A percentile compares a stretch with the other conserved stretches of the same genome.
phyloP scores from a whole-genome alignment of 2,329 filamentous ascomycete genomes.

The Sporothrix inflata region DNA sequence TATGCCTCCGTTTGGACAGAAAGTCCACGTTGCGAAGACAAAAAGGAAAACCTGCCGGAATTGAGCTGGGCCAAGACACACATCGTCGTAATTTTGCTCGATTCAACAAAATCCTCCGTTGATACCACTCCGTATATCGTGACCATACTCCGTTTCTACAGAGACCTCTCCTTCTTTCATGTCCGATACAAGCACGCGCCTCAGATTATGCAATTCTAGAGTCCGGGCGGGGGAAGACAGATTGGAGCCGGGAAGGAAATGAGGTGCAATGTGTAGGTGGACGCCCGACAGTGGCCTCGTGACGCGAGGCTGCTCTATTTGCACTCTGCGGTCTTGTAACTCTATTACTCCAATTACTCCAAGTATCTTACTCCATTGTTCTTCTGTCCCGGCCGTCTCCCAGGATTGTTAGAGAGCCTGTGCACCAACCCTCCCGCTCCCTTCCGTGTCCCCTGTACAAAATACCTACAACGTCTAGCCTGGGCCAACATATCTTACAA shows the following conservation, averaged over 20 bases:
- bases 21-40: background rate
- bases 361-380: too few relatives aligned
- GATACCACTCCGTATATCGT: background rate
- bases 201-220: background rate
- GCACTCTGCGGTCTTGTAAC: background rate
- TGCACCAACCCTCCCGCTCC: background rate
- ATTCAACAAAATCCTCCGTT: background rate
- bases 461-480: background rate
- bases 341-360: background rate
- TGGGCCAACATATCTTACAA: background rate
- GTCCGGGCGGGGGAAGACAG: background rate
- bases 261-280: background rate
- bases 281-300: background rate
- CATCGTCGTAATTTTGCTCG: background rate
- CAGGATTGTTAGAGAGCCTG: background rate
- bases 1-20: background rate
- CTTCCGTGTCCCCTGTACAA: slow-evolving; percentile 5
- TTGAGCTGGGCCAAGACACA: background rate
- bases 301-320: background rate
- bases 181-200: background rate
- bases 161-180: background rate
- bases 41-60: background rate
- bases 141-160: background rate
- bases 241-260: background rate
- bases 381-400: background rate